phyloP scores from a whole-genome alignment of 2,329 filamentous ascomycete species.

The Penicillium hesseltinei region DNA sequence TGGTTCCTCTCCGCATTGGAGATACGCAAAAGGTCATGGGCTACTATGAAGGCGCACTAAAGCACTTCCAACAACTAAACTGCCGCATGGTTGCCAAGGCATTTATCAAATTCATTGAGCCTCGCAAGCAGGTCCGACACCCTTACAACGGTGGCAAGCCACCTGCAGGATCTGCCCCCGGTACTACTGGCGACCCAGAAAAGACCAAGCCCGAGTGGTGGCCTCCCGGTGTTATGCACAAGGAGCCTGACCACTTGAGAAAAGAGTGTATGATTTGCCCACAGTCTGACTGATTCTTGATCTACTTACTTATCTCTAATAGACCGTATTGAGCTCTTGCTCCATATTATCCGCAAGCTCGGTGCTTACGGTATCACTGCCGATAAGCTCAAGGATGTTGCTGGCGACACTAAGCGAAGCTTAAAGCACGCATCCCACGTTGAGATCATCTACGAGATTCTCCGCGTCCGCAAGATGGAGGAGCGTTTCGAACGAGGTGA shows the following conservation, averaged over 20 bases:
- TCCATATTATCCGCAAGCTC: constrained; percentile 44
- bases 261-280: constrained; percentile 43
- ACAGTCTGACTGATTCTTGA: background rate
- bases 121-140: constrained; percentile 48
- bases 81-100: constrained; percentile 47
- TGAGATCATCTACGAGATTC: constrained; percentile 43
- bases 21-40: constrained; percentile 37
- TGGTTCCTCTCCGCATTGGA: constrained; percentile 38
- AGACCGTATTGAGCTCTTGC: constrained; percentile 40
- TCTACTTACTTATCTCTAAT: background rate
- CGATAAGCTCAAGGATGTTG: constrained; percentile 42
- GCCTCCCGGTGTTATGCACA: constrained; percentile 47
- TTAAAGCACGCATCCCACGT: constrained; percentile 37
- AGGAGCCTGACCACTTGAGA: constrained; percentile 50
- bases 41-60: constrained; percentile 44
- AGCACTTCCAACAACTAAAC: constrained; percentile 47
- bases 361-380: constrained; percentile 36
- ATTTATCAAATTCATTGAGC: constrained; percentile 50
- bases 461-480: constrained; percentile 41
- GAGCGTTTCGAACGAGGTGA: constrained; percentile 43
- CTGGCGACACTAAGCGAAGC: constrained; percentile 40
- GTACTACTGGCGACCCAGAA: constrained; percentile 42
- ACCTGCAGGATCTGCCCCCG: constrained; percentile 34
- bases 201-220: constrained; percentile 48
- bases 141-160: constrained; percentile 50